Base-by-base conservation (phyloP, 495 filamentous ascomycete genomes). In the Hamigera avellanea region DNA sequence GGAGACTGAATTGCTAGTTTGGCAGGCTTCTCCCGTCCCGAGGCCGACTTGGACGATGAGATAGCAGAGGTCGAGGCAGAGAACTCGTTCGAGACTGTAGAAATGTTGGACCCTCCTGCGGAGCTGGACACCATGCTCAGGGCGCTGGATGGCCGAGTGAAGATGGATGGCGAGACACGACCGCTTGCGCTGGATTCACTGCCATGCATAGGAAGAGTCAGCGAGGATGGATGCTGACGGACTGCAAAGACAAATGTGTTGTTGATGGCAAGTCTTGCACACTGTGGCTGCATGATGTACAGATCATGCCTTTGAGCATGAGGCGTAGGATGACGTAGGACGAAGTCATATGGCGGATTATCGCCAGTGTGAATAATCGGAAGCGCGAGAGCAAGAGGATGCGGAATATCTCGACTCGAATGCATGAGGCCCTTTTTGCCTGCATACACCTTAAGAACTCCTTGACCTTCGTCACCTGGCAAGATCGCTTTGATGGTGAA, bases 241-340 rank as follows among this genome's bases (percentile, higher is more conserved):
- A 96, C 81, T 35, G 81, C 79, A 51, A 99, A 99, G 16, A 99
- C 89, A 52, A 94, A 99, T 6, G 91, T 99, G 52, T 96, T 96
- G 62, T 95, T 94, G 28, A 93, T 59, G 7, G 85, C 87, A 8
- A 99, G 64, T 14, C 73, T 73, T 26, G 80, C 69, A 52, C 91
- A 96, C 56, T 96, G 93, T 0, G 93, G 91, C 46, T 95, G 88
- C 21, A 81, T 83, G 48, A 99, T 81, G 59, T 99, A 99, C 43
- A 99, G 74, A 45, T 96, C 91, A 56, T 99, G 89, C 14, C 91
- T 77, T 49, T 93, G 85, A 28, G 91, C 93, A 54, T 96, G 93
- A 8, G 91, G 93, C 0, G 91, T 99, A 2, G 93, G 91, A 57
- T 99, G 91, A 9, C 89, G 82, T 19, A 81, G 76, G 25, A 95